Base-by-base conservation (phyloP, 257 asterid species). In the Leptodermis oblonga region DNA sequence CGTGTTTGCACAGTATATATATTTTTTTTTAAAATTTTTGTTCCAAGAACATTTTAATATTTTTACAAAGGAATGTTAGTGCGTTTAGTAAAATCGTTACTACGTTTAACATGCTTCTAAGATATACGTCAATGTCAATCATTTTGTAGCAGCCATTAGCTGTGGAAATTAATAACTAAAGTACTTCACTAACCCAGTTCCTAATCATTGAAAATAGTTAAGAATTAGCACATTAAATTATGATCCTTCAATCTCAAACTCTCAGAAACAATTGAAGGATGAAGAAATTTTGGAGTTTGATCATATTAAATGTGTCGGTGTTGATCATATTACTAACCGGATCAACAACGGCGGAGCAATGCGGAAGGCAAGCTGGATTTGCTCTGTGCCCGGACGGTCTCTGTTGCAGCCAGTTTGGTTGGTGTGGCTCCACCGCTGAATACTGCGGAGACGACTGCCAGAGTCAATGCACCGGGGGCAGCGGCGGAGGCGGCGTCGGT, bases 331-430 rank as follows among this genome's bases (percentile, higher is more conserved):
- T n/a, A 22, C 28, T 52, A 22, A 15, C 34, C 26, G 31, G 22
- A 3, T 25, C 60, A 14, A 8, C 60, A 25, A n/a, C n/a, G n/a
- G 75, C 81, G n/a, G 75, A 70, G 34, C 80, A 75, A 60, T 79
- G 83, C 31, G 83, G 83, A 7, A 67, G 45, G 2, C 83, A 79
- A 71, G 83, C 83, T 10, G 83, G 83, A 3, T 71, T 69, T 17
- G 83, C 83, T 3, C 51, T 68, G 54, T 75, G 80, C 73, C 78
- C 83, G 6, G 65, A 65, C 5, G 65, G 78, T 23, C 73, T 71
- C 0, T 79, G 83, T 33, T 75, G 83, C 60, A 79, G 83, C 73
- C 53, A 68, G 28, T 79, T 13, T 18, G 80, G 83, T 12, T 79
- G 69, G 66, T 75, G 83, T 33, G 83, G 83, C 46, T 2, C 33